Conservation (phyloP, 495 filamentous ascomycete species). For the Hypoxylon perforatum region DNA sequence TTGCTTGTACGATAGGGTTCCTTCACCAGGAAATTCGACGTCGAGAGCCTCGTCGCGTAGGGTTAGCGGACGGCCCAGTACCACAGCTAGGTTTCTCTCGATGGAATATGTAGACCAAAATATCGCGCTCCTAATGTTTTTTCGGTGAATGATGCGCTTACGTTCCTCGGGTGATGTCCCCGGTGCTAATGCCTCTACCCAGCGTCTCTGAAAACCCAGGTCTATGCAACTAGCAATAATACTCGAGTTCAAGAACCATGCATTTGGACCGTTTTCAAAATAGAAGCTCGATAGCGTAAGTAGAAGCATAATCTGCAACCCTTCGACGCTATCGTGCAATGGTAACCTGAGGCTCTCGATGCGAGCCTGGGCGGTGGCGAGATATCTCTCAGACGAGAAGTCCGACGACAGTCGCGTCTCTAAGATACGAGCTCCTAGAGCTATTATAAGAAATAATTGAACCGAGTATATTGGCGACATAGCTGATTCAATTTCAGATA, state of each 20-base stretch:
- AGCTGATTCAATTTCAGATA: conserved; percentile 29
- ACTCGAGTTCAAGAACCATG: conserved; percentile 61
- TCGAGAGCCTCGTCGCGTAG: conserved; percentile 61
- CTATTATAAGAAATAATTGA: conserved; percentile 61
- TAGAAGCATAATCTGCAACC: conserved; percentile 56
- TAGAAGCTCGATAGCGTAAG: conserved; percentile 60
- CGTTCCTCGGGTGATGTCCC: conserved; percentile 33
- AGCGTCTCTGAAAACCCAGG: conserved; percentile 53
- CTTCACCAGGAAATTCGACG: conserved; percentile 49
- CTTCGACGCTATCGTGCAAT: conserved; percentile 51
- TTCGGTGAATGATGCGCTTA: conserved; percentile 47
- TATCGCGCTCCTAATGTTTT: conserved; percentile 59
- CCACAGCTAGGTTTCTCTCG: conserved; percentile 56
- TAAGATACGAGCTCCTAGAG: conserved; percentile 55
- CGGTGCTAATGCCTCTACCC: conserved; percentile 48
- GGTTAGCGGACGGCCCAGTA: conserved; percentile 61
- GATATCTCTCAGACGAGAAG: conserved; percentile 60
- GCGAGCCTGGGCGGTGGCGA: conserved; percentile 54
- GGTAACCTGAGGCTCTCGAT: conserved; percentile 46
- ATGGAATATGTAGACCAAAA: conserved; percentile 62
- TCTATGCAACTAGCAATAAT: conserved; percentile 58
- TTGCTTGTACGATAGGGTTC: conserved; percentile 2
- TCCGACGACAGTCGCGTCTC: conserved; percentile 52
- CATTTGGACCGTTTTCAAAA: conserved; percentile 57
- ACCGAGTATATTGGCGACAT: conserved; percentile 27